Percentiles rank a stretch among this genome's conserved stretches.
Conservation (phyloP, 352 stramenopile species). For the Phytopythium oedochilum region DNA sequence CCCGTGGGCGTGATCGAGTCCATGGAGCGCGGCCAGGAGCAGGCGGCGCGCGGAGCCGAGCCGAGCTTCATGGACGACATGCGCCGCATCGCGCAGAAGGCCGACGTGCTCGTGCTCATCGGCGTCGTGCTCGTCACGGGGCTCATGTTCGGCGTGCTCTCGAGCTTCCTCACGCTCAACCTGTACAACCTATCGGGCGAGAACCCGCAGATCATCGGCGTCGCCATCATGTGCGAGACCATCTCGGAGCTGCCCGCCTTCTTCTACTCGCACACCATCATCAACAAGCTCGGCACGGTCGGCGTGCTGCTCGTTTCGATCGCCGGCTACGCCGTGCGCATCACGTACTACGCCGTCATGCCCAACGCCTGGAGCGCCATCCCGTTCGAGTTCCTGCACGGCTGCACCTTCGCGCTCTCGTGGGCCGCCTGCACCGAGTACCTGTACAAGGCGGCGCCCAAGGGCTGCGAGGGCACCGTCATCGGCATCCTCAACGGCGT, state of each 20-base stretch:
- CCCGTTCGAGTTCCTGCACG: slow-evolving; percentile 78
- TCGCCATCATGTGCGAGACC: slow-evolving; percentile 78
- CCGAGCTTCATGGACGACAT: slow-evolving; percentile 42
- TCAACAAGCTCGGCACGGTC: slow-evolving; percentile 63
- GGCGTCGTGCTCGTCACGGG: slow-evolving; percentile 76
- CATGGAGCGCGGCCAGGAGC: slow-evolving; percentile 28
- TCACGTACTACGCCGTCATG: slow-evolving; percentile 76
- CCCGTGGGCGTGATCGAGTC: slow-evolving; percentile 2
- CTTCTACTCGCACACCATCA: slow-evolving; percentile 72
- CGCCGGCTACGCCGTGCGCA: slow-evolving; percentile 54
- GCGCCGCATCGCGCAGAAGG: slow-evolving; percentile 28
- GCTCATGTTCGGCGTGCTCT: slow-evolving; percentile 77
- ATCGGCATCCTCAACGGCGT: slow-evolving; percentile 76
- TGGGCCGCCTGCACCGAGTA: slow-evolving; percentile 79
- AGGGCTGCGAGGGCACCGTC: slow-evolving; percentile 60
- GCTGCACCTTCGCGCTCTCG: slow-evolving; percentile 64
- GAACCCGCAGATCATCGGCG: slow-evolving; percentile 74
- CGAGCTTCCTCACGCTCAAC: slow-evolving; percentile 81
- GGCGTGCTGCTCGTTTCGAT: slow-evolving; percentile 73
- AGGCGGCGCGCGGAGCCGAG: slow-evolving; percentile 8
- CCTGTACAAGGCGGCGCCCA: slow-evolving; percentile 55
- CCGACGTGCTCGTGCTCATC: slow-evolving; percentile 65
- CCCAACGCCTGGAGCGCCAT: slow-evolving; percentile 75
- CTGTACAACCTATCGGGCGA: slow-evolving; percentile 72
- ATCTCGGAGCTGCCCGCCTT: slow-evolving; percentile 76